phyloP scores from a whole-genome alignment of 306 rosid genomes.

The Gillenia trifoliata region DNA sequence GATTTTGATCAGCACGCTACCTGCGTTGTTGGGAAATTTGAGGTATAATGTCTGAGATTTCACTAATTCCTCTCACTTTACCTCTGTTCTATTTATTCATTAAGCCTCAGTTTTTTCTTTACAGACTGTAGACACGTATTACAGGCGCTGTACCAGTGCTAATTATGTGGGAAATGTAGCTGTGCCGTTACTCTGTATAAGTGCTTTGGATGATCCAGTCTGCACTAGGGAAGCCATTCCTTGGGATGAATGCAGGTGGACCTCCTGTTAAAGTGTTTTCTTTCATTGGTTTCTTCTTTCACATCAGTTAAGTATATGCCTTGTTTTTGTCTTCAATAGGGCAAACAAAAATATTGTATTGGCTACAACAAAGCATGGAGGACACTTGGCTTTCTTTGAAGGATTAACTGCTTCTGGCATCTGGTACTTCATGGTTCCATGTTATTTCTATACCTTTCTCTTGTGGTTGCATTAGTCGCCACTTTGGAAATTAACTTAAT shows the following conservation, averaged over 20 bases:
- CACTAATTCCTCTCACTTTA: constrained; percentile 12
- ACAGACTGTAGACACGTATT: constrained; percentile 91
- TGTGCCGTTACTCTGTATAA: constrained; percentile 84
- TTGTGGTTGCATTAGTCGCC: not conserved
- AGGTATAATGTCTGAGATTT: constrained; percentile 43
- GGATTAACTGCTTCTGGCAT: constrained; percentile 75
- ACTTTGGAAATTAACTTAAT: not conserved
- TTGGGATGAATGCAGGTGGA: constrained; percentile 98
- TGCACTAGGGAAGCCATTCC: constrained; percentile 99
- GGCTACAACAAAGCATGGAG: constrained; percentile 75
- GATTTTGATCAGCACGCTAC: constrained; percentile 92
- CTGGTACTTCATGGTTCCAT: constrained; percentile 38
- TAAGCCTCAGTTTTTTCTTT: constrained; percentile 33
- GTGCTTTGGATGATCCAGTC: constrained; percentile 94
- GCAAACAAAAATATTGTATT: constrained; percentile 61
- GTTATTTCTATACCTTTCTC: not conserved
- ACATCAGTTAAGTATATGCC: constrained; percentile 11
- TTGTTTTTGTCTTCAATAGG: constrained; percentile 28
- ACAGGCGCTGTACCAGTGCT: constrained; percentile 80
- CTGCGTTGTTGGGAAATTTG: constrained; percentile 78
- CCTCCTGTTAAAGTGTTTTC: constrained; percentile 7
- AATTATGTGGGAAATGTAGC: constrained; percentile 70
- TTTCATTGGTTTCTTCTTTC: constrained; percentile 1
- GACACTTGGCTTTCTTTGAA: constrained; percentile 84
- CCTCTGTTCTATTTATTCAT: constrained; percentile 2